phyloP scores from a whole-genome alignment of 23 red algal genomes.

The Gracilaria domingensis region DNA sequence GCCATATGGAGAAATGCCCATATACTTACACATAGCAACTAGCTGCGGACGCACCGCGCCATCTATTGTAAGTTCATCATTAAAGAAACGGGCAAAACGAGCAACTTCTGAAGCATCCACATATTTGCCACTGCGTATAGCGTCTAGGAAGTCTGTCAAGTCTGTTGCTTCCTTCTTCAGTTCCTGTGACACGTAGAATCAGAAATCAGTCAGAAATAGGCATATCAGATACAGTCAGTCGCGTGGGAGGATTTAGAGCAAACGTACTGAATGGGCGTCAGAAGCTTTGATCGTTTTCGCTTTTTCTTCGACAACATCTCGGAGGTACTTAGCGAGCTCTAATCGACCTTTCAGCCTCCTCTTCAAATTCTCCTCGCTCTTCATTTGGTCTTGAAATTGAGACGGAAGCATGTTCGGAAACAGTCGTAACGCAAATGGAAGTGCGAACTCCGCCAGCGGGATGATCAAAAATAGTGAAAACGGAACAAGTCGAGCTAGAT shows the following conservation, averaged over 20 bases:
- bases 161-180: constrained; percentile 78
- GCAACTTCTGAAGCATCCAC: constrained; percentile 79
- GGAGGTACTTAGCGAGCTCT: constrained; percentile 96
- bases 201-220: neutral
- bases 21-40: constrained; percentile 99
- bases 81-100: constrained; percentile 94
- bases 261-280: constrained; percentile 71
- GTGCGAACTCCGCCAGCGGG: constrained; percentile 96
- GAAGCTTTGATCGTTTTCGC: constrained; percentile 81
- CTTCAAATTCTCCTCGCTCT: constrained; percentile 94
- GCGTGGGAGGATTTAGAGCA: neutral
- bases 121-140: constrained; percentile 81
- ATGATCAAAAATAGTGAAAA: constrained; percentile 98
- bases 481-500: constrained; percentile 93
- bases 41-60: constrained; percentile 88
- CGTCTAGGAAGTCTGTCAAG: constrained; percentile 85
- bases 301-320: constrained; percentile 96
- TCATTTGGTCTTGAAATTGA: constrained; percentile 99
- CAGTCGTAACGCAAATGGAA: constrained; percentile 91
- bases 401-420: constrained; percentile 99
- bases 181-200: constrained; percentile 28
- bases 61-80: constrained; percentile 94
- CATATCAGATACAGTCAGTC: neutral
- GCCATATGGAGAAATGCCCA: constrained; percentile 94
- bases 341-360: constrained; percentile 86